Conservation (phyloP, 169 alveolate species). For the Eimeria brunetti region DNA sequence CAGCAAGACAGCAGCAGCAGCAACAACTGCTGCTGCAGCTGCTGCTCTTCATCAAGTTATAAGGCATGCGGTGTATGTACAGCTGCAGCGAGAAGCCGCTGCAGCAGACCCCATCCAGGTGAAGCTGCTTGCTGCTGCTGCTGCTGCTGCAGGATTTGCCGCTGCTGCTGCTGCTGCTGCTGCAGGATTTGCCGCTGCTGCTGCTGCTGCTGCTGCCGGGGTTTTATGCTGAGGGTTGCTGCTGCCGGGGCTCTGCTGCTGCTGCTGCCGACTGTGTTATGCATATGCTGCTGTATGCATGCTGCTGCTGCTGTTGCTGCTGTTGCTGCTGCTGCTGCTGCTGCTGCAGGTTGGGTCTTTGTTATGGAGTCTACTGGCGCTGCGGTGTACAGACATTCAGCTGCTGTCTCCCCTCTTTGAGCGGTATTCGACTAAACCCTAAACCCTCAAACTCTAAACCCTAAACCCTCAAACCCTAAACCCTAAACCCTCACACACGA, state of each 20-base stretch:
- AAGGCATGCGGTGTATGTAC: slow-evolving; percentile 20
- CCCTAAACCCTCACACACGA: background rate
- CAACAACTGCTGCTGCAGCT: slow-evolving; percentile 13
- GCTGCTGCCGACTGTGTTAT: too few species aligned
- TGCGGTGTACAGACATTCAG: slow-evolving; percentile 32
- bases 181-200: background rate
- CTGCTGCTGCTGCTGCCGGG: slow-evolving; percentile 13
- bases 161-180: slow-evolving; percentile 7
- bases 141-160: slow-evolving; percentile 26
- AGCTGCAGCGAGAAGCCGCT: background rate
- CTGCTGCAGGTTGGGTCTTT: slow-evolving; percentile 52
- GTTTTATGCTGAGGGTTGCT: background rate
- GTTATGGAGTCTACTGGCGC: slow-evolving; percentile 29
- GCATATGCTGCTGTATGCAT: too few species aligned
- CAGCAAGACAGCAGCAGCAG: slow-evolving; percentile 44
- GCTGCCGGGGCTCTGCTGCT: slow-evolving; percentile 21
- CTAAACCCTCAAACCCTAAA: background rate
- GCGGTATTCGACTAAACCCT: slow-evolving; percentile 12
- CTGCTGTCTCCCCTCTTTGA: slow-evolving; percentile 2
- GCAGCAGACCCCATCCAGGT: slow-evolving; percentile 48
- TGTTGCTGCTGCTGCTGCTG: slow-evolving; percentile 47
- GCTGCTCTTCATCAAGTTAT: slow-evolving; percentile 31
- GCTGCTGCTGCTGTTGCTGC: too few species aligned
- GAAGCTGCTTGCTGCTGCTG: slow-evolving; percentile 7
- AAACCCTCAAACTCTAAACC: slow-evolving; percentile 13